A percentile compares a stretch with the other conserved stretches of the same genome.
Evolutionary conservation across 331 rosid species (phyloP).

Genomic region (Cucumis variabilis): DNA sequence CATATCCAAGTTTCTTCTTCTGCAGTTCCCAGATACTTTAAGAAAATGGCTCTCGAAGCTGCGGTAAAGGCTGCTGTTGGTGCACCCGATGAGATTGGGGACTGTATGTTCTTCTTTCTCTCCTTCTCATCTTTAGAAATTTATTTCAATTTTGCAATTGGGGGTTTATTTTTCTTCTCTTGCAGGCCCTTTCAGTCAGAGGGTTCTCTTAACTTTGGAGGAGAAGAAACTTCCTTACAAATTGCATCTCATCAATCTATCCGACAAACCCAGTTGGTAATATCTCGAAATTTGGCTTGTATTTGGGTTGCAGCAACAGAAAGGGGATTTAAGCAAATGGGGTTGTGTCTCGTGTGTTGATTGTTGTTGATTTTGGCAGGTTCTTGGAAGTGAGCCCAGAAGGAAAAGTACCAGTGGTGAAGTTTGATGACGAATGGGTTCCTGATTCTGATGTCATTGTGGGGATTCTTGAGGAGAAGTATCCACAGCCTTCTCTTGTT

Average conservation of each 20-base stretch:
- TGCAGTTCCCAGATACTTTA: neutral
- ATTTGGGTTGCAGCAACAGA: neutral
- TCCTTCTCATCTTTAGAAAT: neutral
- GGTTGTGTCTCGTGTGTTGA: slow-evolving; percentile 26
- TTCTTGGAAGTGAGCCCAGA: slow-evolving; percentile 72
- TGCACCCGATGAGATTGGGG: slow-evolving; percentile 70
- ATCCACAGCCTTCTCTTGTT: slow-evolving; percentile 66
- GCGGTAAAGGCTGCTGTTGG: slow-evolving; percentile 77
- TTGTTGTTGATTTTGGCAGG: slow-evolving; percentile 50
- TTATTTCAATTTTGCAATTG: neutral
- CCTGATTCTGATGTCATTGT: slow-evolving; percentile 89
- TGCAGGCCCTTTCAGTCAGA: slow-evolving; percentile 84
- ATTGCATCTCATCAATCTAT: slow-evolving; percentile 56
- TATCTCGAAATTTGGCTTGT: neutral
- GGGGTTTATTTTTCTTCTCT: neutral
- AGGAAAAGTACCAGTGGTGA: slow-evolving; percentile 83
- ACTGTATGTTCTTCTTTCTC: slow-evolving; percentile 52
- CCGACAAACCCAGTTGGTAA: slow-evolving; percentile 81
- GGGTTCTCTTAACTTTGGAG: slow-evolving; percentile 80
- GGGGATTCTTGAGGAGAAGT: slow-evolving; percentile 68
- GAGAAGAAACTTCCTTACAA: slow-evolving; percentile 77
- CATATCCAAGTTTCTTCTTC: neutral
- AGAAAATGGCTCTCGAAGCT: slow-evolving; percentile 66
- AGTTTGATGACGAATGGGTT: slow-evolving; percentile 84
- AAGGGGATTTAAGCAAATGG: slow-evolving; percentile 22